These are phyloP conservation scores for Erodium trifolium DNA, from an alignment of 441 rosid genomes.

Conservation along the genomic window DNA sequence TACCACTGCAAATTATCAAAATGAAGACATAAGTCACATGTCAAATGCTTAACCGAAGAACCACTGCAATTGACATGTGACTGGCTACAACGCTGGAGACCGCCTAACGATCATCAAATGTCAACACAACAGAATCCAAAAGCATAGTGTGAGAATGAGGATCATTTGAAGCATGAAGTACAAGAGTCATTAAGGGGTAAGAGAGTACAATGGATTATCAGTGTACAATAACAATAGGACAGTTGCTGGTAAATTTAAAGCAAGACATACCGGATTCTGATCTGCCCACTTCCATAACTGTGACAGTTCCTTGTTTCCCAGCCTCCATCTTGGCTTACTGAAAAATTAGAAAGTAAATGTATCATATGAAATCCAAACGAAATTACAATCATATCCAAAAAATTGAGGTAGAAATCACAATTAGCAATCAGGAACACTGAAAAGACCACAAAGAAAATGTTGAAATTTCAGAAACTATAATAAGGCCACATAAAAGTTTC, in stretches of 20 bases:
- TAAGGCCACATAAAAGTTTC: neutral
- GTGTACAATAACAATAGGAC: neutral
- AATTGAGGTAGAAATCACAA: conserved; percentile 8
- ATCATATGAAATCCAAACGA: conserved; percentile 7
- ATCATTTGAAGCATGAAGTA: neutral
- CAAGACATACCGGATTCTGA: conserved; percentile 61
- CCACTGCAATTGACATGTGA: neutral
- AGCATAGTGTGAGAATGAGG: neutral
- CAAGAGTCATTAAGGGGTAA: neutral
- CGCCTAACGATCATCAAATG: neutral
- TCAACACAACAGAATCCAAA: neutral
- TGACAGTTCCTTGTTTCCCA: conserved; percentile 95
- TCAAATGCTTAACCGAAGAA: neutral
- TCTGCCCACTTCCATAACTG: conserved; percentile 99
- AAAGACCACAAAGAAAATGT: neutral
- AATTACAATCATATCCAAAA: neutral
- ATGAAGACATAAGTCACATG: neutral
- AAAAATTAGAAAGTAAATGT: conserved; percentile 16
- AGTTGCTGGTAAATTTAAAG: neutral
- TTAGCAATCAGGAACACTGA: neutral
- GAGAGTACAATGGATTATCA: neutral
- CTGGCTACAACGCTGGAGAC: neutral
- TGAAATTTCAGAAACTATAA: neutral
- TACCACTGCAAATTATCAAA: neutral
- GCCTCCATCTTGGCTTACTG: conserved; percentile 84